Evolutionary conservation across 78 protist species (phyloP).

Genomic region (Guillardia theta): DNA sequence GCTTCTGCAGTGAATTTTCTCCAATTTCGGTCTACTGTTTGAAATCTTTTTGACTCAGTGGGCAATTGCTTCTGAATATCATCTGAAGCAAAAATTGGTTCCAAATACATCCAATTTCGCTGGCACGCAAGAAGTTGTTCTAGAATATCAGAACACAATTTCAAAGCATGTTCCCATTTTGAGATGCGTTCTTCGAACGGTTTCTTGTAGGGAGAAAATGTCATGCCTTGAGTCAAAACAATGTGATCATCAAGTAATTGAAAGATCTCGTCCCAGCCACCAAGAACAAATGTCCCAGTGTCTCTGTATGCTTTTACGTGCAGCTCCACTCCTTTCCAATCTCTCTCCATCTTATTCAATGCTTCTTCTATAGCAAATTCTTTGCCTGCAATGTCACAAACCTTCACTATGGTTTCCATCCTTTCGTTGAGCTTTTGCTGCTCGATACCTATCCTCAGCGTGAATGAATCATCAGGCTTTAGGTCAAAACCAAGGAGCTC

Average conservation of each 20-base stretch:
- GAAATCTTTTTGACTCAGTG: slow-evolving; percentile 61
- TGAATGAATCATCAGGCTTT: slow-evolving; percentile 33
- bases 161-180: slow-evolving; percentile 73
- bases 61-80: slow-evolving; percentile 82
- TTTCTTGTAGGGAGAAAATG: slow-evolving; percentile 72
- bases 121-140: slow-evolving; percentile 80
- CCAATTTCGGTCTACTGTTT: slow-evolving; percentile 68
- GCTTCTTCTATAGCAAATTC: slow-evolving; percentile 71
- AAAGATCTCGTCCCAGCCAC: slow-evolving; percentile 66
- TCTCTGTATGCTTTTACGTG: slow-evolving; percentile 53
- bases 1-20: slow-evolving; percentile 50
- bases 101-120: slow-evolving; percentile 78
- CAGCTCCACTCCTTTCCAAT: slow-evolving; percentile 53
- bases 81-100: slow-evolving; percentile 77
- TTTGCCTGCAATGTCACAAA: slow-evolving; percentile 68
- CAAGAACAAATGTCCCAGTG: slow-evolving; percentile 64
- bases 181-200: slow-evolving; percentile 72
- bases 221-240: slow-evolving; percentile 71
- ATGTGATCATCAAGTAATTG: slow-evolving; percentile 74
- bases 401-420: neutral
- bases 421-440: neutral
- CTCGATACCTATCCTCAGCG: neutral
- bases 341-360: slow-evolving; percentile 57
- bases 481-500: slow-evolving; percentile 45
- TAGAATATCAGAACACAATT: slow-evolving; percentile 52